These are phyloP conservation scores for Mycocentrospora acerina DNA, from an alignment of 2,329 filamentous ascomycete species.

Conservation along the genomic window DNA sequence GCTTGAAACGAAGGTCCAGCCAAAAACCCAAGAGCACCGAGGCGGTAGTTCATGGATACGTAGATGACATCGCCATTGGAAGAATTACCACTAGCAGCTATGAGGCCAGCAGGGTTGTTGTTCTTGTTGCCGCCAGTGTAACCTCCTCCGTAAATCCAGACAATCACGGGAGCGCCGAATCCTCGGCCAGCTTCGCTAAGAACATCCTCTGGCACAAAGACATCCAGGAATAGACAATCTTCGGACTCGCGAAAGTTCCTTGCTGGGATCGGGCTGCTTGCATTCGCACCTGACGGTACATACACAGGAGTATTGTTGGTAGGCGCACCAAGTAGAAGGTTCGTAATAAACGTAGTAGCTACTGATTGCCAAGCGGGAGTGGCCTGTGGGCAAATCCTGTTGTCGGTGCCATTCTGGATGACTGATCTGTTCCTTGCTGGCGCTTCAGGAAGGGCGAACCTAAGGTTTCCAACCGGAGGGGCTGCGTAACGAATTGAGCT, in stretches of 20 bases:
- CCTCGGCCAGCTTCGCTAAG: constrained; percentile 36
- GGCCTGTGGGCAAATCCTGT: constrained; percentile 40
- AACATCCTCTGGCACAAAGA: constrained; percentile 47
- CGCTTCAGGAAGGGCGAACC: constrained; percentile 52
- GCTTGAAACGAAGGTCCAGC: constrained; percentile 38
- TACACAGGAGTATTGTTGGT: constrained; percentile 35
- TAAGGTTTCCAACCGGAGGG: constrained; percentile 53
- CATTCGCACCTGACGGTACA: constrained; percentile 27
- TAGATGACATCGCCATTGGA: constrained; percentile 47
- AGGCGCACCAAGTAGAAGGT: constrained; percentile 26
- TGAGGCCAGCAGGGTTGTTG: constrained; percentile 44
- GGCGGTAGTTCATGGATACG: constrained; percentile 50
- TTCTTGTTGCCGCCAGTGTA: constrained; percentile 48
- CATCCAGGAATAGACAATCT: constrained; percentile 54
- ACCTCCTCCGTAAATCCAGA: constrained; percentile 56
- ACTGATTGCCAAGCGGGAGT: constrained; percentile 47
- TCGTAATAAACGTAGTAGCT: constrained; percentile 36
- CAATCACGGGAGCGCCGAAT: constrained; percentile 46
- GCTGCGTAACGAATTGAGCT: constrained; percentile 59
- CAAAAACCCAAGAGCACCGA: constrained; percentile 44
- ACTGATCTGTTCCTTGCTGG: constrained; percentile 47
- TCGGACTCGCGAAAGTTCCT: constrained; percentile 41
- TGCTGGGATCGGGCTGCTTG: constrained; percentile 19
- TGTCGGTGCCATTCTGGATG: constrained; percentile 47
- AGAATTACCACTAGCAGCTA: constrained; percentile 46